Percentiles rank a stretch among this genome's conserved stretches.
phyloP scores from a whole-genome alignment of 2,329 filamentous ascomycete species.

The Alternaria rosae region DNA sequence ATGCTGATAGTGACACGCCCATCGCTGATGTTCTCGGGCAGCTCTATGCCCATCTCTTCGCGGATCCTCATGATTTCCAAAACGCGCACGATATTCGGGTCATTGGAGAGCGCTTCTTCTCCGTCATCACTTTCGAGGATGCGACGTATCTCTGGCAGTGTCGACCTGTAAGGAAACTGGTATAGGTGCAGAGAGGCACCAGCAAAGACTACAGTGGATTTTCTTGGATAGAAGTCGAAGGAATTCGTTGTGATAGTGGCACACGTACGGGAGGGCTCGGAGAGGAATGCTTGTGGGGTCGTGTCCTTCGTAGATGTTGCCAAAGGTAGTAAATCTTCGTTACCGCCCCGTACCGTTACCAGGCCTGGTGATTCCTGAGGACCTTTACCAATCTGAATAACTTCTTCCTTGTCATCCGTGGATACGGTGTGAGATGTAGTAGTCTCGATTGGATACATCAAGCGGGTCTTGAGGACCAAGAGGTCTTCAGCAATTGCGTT shows the following conservation, averaged over 20 bases:
- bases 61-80: constrained; percentile 22
- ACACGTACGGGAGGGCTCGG: too few relatives aligned
- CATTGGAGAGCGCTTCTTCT: not conserved
- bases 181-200: constrained; percentile 11
- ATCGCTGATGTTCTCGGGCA: constrained; percentile 16
- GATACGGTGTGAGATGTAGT: not conserved
- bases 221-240: not conserved
- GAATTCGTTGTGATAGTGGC: not conserved
- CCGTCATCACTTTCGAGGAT: constrained; percentile 8
- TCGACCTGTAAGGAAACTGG: constrained; percentile 20
- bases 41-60: constrained; percentile 12
- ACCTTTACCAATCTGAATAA: too few relatives aligned
- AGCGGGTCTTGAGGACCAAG: not conserved
- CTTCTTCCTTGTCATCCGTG: not conserved
- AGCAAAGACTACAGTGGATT: constrained; percentile 1
- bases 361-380: not conserved
- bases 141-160: constrained; percentile 17
- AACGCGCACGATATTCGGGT: constrained; percentile 6
- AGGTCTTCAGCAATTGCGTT: not conserved
- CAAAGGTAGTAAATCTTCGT: not conserved
- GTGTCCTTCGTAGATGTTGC: not conserved
- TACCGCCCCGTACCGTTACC: not conserved
- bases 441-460: not conserved
- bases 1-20: constrained; percentile 14
- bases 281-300: not conserved